phyloP scores from a whole-genome alignment of 2,329 filamentous ascomycete species.

The Aphanocladium album region DNA sequence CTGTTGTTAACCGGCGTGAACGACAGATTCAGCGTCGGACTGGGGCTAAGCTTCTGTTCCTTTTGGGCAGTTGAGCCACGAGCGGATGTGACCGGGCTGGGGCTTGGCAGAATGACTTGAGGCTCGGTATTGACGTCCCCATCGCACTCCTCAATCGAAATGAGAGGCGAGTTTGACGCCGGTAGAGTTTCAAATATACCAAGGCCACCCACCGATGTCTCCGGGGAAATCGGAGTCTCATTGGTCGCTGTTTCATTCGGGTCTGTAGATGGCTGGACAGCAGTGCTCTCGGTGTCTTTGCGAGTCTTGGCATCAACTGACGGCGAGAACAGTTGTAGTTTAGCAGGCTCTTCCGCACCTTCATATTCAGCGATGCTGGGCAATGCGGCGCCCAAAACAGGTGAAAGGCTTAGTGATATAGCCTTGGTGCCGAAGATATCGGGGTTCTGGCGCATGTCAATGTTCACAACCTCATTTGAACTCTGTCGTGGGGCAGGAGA shows the following conservation, averaged over 20 bases:
- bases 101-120: not conserved
- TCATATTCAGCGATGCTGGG: slow-evolving; percentile 9
- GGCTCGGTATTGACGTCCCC: not conserved
- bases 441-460: slow-evolving; percentile 30
- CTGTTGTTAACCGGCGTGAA: slow-evolving; percentile 25
- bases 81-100: not conserved
- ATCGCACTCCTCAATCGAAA: not conserved
- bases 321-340: not conserved
- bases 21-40: slow-evolving; percentile 16
- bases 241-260: not conserved
- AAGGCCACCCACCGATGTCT: not conserved
- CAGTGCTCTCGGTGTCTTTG: not conserved
- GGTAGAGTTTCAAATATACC: not conserved
- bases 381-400: not conserved
- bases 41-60: slow-evolving; percentile 1
- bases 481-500: slow-evolving; percentile 6
- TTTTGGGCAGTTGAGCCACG: not conserved
- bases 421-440: slow-evolving; percentile 29
- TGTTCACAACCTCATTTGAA: slow-evolving; percentile 24
- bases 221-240: not conserved
- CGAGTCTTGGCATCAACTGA: not conserved
- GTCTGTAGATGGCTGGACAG: not conserved
- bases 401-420: slow-evolving; percentile 6
- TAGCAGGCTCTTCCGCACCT: not conserved
- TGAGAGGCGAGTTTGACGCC: not conserved